Evolutionary conservation across 1,284 basidiomycete genomes (phyloP).

Genomic region (Puccinia horiana): DNA sequence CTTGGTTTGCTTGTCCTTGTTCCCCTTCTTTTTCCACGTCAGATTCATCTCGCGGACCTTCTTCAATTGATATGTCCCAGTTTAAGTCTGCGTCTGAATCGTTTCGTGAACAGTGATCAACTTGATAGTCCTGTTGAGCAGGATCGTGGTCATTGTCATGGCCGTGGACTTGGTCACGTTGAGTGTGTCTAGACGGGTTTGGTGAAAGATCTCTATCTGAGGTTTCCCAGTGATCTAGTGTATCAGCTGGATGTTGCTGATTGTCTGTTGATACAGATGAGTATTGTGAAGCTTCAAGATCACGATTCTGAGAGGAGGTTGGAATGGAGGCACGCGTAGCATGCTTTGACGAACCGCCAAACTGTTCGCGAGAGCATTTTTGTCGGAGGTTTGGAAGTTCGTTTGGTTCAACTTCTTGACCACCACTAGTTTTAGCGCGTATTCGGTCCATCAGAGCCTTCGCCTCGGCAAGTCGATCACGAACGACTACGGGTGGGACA

Average conservation of each 20-base stretch:
- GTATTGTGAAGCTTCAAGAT: background rate
- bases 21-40: conserved; percentile 1
- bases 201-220: background rate
- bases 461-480: conserved; percentile 51
- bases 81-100: conserved; percentile 24
- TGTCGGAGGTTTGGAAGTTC: background rate
- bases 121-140: background rate
- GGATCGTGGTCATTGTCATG: background rate
- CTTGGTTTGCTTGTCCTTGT: background rate
- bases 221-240: background rate
- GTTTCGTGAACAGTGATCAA: background rate
- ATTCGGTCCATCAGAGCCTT: conserved; percentile 52
- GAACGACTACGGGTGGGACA: background rate
- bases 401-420: conserved; percentile 6
- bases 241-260: background rate
- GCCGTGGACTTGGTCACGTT: background rate
- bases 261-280: background rate
- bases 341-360: background rate
- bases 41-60: background rate
- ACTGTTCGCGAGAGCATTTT: conserved; percentile 1
- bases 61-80: conserved; percentile 41
- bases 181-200: background rate
- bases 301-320: background rate
- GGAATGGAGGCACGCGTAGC: background rate
- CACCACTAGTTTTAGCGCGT: conserved; percentile 47